Percentiles rank a stretch among this genome's conserved stretches.
Evolutionary conservation across 106 monocot genomes (phyloP).

Genomic region (Allium cepa): DNA sequence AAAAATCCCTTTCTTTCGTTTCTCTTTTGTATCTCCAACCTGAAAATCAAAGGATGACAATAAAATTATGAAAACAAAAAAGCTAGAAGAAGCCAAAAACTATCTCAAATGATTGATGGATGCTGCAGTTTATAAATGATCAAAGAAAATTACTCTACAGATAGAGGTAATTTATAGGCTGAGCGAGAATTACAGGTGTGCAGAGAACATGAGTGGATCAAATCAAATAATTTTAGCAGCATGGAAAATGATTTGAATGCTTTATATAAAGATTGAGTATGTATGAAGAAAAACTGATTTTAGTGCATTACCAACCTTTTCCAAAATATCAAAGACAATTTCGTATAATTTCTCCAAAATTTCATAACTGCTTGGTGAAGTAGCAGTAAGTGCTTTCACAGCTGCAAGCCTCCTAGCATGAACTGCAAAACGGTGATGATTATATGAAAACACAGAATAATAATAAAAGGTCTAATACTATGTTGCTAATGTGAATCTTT

Average conservation of each 20-base stretch:
- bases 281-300: conserved; percentile 2
- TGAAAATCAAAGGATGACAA: conserved; percentile 15
- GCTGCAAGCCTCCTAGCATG: conserved; percentile 96
- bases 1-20: conserved; percentile 88
- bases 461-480: background rate
- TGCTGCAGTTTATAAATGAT: too few species aligned
- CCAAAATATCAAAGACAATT: conserved; percentile 93
- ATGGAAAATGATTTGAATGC: too few species aligned
- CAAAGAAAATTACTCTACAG: too few species aligned
- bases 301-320: conserved; percentile 48
- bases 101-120: background rate
- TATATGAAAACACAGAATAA: background rate
- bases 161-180: too few species aligned
- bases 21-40: conserved; percentile 92
- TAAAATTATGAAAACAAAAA: background rate
- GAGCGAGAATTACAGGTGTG: too few species aligned
- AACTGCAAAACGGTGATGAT: conserved; percentile 46
- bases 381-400: conserved; percentile 84
- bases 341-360: conserved; percentile 79
- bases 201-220: background rate
- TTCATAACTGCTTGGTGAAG: conserved; percentile 57
- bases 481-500: background rate
- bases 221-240: conserved; percentile 1
- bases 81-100: background rate
- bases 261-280: background rate